Evolutionary conservation across 352 stramenopile genomes (phyloP).

Genomic region (Pythium phragmitis): DNA sequence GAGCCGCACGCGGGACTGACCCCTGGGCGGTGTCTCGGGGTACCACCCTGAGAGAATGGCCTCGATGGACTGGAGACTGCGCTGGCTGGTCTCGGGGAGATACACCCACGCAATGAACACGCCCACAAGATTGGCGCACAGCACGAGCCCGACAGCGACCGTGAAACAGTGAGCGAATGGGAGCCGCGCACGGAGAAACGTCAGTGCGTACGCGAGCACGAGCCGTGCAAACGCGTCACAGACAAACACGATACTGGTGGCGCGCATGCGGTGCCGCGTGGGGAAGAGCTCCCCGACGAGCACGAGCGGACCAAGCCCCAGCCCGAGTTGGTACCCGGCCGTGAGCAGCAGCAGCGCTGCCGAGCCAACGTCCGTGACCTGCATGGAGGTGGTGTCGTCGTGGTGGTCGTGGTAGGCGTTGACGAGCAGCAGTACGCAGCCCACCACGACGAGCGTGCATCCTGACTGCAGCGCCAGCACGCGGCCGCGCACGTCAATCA

Average conservation of each 20-base stretch:
- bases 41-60: conserved; percentile 74
- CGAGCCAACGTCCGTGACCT: conserved; percentile 50
- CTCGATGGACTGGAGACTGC: conserved; percentile 81
- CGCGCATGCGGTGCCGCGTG: conserved; percentile 56
- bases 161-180: conserved; percentile 38
- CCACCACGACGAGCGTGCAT: conserved; percentile 48
- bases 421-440: conserved; percentile 50
- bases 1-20: conserved; percentile 53
- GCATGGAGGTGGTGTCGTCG: conserved; percentile 27
- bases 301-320: conserved; percentile 58
- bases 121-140: conserved; percentile 46
- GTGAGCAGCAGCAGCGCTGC: conserved; percentile 63
- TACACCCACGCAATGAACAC: conserved; percentile 61
- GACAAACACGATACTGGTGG: conserved; percentile 70
- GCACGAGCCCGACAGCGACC: conserved; percentile 38
- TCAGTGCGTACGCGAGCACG: conserved; percentile 35
- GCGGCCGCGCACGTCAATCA: conserved; percentile 68
- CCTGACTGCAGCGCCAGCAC: conserved; percentile 51
- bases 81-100: conserved; percentile 70
- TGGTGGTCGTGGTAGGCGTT: conserved; percentile 36
- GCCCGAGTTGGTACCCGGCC: conserved; percentile 61
- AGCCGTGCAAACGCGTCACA: conserved; percentile 49
- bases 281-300: conserved; percentile 73
- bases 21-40: conserved; percentile 54
- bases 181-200: conserved; percentile 35